These are phyloP conservation scores for Aureobasidium vineae DNA, from an alignment of 2,329 filamentous ascomycete species.

Conservation along the genomic window DNA sequence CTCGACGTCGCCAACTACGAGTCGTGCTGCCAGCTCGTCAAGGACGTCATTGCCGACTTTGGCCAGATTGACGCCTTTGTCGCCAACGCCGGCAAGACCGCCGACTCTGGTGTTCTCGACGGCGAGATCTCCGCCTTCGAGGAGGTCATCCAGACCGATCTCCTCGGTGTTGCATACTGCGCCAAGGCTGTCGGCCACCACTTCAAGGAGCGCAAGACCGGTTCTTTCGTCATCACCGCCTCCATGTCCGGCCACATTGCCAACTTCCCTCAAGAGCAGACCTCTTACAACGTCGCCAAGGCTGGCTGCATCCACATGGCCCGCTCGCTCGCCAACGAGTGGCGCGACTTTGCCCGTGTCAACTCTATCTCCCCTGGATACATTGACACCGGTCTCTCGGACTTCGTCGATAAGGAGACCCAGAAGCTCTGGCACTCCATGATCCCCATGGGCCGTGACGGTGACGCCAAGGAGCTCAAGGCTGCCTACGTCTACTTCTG, in stretches of 20 bases:
- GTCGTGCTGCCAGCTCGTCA: slow-evolving; percentile 57
- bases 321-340: slow-evolving; percentile 65
- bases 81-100: slow-evolving; percentile 69
- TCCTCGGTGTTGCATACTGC: slow-evolving; percentile 82
- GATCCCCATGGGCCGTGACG: slow-evolving; percentile 61
- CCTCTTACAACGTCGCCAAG: slow-evolving; percentile 64
- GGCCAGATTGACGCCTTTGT: slow-evolving; percentile 66
- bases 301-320: slow-evolving; percentile 65
- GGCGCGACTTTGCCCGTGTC: slow-evolving; percentile 66
- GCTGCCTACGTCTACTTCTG: slow-evolving; percentile 56
- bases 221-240: slow-evolving; percentile 65
- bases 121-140: slow-evolving; percentile 69
- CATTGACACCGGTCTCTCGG: slow-evolving; percentile 65
- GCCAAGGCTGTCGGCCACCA: slow-evolving; percentile 84
- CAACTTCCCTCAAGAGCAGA: slow-evolving; percentile 74
- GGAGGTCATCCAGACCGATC: slow-evolving; percentile 78
- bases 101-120: slow-evolving; percentile 66
- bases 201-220: slow-evolving; percentile 64
- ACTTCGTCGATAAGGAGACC: slow-evolving; percentile 60
- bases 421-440: slow-evolving; percentile 60
- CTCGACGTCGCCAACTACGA: slow-evolving; percentile 59
- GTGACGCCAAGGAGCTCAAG: slow-evolving; percentile 65
- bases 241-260: slow-evolving; percentile 78
- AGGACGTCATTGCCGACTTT: slow-evolving; percentile 65
- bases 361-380: slow-evolving; percentile 68